phyloP scores from a whole-genome alignment of 352 stramenopile genomes.

The Phytophthora palmivora region DNA sequence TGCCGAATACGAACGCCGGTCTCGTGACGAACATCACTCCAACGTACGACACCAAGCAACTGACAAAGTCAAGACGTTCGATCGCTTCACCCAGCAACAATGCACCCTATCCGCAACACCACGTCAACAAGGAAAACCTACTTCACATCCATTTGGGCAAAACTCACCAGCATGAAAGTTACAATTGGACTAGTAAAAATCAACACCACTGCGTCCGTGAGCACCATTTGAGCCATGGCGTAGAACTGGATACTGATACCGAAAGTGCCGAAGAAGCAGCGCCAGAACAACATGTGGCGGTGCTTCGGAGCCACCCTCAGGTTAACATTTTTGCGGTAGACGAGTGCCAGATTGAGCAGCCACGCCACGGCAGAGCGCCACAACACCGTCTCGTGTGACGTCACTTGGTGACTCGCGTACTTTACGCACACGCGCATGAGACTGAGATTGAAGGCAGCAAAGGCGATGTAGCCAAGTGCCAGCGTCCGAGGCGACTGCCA shows the following conservation, averaged over 20 bases:
- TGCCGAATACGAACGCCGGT: conserved; percentile 59
- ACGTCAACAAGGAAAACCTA: too few species aligned
- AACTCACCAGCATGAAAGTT: conserved; percentile 71
- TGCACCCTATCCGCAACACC: conserved; percentile 42
- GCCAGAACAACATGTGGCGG: conserved; percentile 42
- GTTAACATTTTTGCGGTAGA: conserved; percentile 32
- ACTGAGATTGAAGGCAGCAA: conserved; percentile 64
- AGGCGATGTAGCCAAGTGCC: conserved; percentile 50
- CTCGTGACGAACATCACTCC: conserved; percentile 73
- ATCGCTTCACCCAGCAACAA: conserved; percentile 55
- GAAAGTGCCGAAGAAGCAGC: conserved; percentile 57
- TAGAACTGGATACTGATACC: conserved; percentile 74
- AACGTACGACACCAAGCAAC: conserved; percentile 57
- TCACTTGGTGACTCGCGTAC: conserved; percentile 50
- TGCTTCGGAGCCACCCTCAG: conserved; percentile 30
- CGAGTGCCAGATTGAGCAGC: conserved; percentile 49
- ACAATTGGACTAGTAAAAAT: conserved; percentile 72
- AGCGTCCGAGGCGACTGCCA: conserved; percentile 31
- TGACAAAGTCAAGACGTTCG: conserved; percentile 52
- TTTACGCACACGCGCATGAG: conserved; percentile 65
- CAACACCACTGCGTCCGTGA: conserved; percentile 70
- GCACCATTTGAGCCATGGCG: conserved; percentile 76
- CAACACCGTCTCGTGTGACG: conserved; percentile 61
- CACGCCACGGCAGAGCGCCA: conserved; percentile 60
- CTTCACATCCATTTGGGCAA: conserved; percentile 25